phyloP scores from a whole-genome alignment of 1,284 basidiomycete species.

The Malassezia caprae region DNA sequence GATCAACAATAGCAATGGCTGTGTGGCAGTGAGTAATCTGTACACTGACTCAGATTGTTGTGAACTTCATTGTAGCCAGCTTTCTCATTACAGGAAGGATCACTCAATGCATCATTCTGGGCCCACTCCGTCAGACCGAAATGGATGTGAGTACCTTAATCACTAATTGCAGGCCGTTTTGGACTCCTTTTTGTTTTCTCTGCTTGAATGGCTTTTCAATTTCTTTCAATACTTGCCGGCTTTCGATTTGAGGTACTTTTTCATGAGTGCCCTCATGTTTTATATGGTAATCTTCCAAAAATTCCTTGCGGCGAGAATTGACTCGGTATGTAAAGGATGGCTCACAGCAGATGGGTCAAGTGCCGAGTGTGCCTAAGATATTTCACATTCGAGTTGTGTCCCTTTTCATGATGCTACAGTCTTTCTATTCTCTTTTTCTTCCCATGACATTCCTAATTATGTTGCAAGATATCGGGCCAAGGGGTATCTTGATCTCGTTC shows the following conservation, averaged over 20 bases:
- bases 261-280: slow-evolving; percentile 77
- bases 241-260: background rate
- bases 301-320: slow-evolving; percentile 85
- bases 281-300: slow-evolving; percentile 97
- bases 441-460: slow-evolving; percentile 57
- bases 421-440: slow-evolving; percentile 63
- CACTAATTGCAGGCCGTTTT: background rate
- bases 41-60: slow-evolving; percentile 62
- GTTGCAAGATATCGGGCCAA: slow-evolving; percentile 41
- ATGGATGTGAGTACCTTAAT: slow-evolving; percentile 61
- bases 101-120: slow-evolving; percentile 83
- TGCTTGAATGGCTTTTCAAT: slow-evolving; percentile 4
- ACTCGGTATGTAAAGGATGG: slow-evolving; percentile 50
- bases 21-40: slow-evolving; percentile 24
- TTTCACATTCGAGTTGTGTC: slow-evolving; percentile 75
- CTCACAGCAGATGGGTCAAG: slow-evolving; percentile 69
- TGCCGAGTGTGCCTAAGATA: slow-evolving; percentile 65
- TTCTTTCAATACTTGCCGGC: background rate
- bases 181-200: background rate
- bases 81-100: slow-evolving; percentile 66
- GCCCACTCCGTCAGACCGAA: slow-evolving; percentile 73
- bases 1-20: slow-evolving; percentile 75
- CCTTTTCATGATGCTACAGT: slow-evolving; percentile 62
- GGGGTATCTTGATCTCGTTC: slow-evolving; percentile 72
- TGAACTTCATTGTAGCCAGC: slow-evolving; percentile 76